A percentile compares a stretch with the other conserved stretches of the same genome.
These are phyloP conservation scores for Rubia balearica DNA, from an alignment of 305 asterid genomes.

Conservation along the genomic window DNA sequence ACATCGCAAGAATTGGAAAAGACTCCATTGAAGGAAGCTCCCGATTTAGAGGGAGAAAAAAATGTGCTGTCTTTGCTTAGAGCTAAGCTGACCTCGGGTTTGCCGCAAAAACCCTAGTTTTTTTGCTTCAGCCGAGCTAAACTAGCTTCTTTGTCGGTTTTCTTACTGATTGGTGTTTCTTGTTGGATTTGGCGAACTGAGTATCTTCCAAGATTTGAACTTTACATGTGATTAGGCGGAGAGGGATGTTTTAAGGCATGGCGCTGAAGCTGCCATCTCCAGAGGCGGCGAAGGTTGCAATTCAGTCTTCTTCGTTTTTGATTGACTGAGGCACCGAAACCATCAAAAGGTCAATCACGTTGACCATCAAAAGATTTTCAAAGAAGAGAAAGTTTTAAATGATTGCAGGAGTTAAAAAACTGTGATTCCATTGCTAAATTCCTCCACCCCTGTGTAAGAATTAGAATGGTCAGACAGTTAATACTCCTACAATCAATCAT, in stretches of 20 bases:
- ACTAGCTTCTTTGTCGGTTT: not conserved
- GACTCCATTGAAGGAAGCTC: not conserved
- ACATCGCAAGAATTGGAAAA: not conserved
- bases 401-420: too few relatives aligned
- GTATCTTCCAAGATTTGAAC: not conserved
- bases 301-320: too few relatives aligned
- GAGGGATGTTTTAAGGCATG: conserved; percentile 42
- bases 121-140: not conserved
- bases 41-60: not conserved
- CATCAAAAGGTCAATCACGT: too few relatives aligned
- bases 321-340: too few relatives aligned
- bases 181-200: not conserved
- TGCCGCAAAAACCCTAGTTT: conserved; percentile 11
- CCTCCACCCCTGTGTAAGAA: too few relatives aligned
- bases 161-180: not conserved
- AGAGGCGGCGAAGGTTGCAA: conserved; percentile 82
- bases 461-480: too few relatives aligned
- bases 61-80: conserved; percentile 11
- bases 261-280: conserved; percentile 76
- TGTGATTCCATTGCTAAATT: too few relatives aligned
- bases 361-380: too few relatives aligned
- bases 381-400: too few relatives aligned
- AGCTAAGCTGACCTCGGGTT: conserved; percentile 23
- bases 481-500: too few relatives aligned
- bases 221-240: conserved; percentile 8